Conservation (phyloP, 306 rosid genomes). For the Citrullus mucosospermus region DNA sequence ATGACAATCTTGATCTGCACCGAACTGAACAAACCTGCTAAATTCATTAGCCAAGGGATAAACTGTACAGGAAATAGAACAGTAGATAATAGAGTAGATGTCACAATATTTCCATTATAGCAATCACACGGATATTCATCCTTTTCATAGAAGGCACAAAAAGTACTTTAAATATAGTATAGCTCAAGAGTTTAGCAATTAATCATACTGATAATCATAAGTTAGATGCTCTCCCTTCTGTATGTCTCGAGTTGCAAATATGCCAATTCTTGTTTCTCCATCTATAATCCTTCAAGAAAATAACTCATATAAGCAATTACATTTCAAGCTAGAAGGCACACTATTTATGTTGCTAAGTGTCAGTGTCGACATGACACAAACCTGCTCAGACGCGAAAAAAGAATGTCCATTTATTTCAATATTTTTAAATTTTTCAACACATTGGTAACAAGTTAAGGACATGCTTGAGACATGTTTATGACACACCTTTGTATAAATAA, state of each 20-base stretch:
- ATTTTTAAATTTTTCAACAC: not conserved
- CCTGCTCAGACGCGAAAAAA: not conserved
- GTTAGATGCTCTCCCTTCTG: slow-evolving; percentile 86
- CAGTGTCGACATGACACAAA: not conserved
- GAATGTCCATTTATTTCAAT: not conserved
- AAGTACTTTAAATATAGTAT: not conserved
- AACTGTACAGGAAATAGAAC: not conserved
- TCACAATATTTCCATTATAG: not conserved
- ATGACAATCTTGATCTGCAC: slow-evolving; percentile 99
- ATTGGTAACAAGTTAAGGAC: not conserved
- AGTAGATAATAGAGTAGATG: not conserved
- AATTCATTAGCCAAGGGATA: slow-evolving; percentile 36
- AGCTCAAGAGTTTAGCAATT: slow-evolving; percentile 16
- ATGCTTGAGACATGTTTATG: not conserved
- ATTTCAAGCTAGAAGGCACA: not conserved
- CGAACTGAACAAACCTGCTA: slow-evolving; percentile 97
- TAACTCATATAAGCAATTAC: not conserved
- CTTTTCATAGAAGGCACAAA: not conserved
- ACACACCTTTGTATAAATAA: not conserved
- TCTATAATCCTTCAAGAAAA: slow-evolving; percentile 63
- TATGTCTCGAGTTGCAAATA: slow-evolving; percentile 61
- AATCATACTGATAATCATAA: slow-evolving; percentile 85
- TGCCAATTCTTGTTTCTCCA: slow-evolving; percentile 93
- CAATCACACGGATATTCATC: not conserved
- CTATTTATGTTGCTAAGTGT: not conserved